A percentile compares a stretch with the other conserved stretches of the same genome.
These are phyloP conservation scores for Kregervanrija fluxuum DNA, from an alignment of 805 yeast genomes.

Conservation along the genomic window DNA sequence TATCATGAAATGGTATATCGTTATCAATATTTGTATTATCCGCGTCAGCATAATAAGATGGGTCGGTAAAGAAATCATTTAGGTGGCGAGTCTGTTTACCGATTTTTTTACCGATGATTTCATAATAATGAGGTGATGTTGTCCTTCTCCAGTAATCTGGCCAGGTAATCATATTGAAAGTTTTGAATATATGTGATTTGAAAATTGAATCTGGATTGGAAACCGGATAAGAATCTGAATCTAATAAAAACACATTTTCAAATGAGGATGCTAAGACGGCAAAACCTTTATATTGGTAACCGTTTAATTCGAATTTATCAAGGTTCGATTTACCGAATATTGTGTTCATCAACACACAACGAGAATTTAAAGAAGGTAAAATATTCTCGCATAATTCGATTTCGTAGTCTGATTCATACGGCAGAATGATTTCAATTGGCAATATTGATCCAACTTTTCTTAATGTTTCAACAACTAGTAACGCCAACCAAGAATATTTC, in stretches of 20 bases:
- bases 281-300: slow-evolving; percentile 4
- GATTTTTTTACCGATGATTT: slow-evolving; percentile 16
- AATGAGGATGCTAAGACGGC: slow-evolving; percentile 34
- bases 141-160: slow-evolving; percentile 64
- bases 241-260: slow-evolving; percentile 32
- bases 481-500: slow-evolving; percentile 33
- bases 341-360: slow-evolving; percentile 33
- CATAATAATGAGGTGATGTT: slow-evolving; percentile 49
- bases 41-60: slow-evolving; percentile 25
- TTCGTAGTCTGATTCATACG: slow-evolving; percentile 11
- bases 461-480: slow-evolving; percentile 32
- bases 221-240: slow-evolving; percentile 34
- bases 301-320: slow-evolving; percentile 2
- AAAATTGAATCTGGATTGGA: slow-evolving; percentile 25
- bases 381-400: slow-evolving; percentile 26
- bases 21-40: slow-evolving; percentile 11
- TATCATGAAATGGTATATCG: slow-evolving; percentile 44
- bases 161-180: slow-evolving; percentile 52
- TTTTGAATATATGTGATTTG: slow-evolving; percentile 32
- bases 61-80: slow-evolving; percentile 17
- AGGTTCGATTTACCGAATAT: slow-evolving; percentile 27
- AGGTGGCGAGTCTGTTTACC: slow-evolving; percentile 12
- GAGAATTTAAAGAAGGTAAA: slow-evolving; percentile 34
- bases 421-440: slow-evolving; percentile 24
- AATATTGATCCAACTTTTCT: slow-evolving; percentile 36